Base-by-base conservation (phyloP, 2,329 filamentous ascomycete species). In the Aspergillus persii region DNA sequence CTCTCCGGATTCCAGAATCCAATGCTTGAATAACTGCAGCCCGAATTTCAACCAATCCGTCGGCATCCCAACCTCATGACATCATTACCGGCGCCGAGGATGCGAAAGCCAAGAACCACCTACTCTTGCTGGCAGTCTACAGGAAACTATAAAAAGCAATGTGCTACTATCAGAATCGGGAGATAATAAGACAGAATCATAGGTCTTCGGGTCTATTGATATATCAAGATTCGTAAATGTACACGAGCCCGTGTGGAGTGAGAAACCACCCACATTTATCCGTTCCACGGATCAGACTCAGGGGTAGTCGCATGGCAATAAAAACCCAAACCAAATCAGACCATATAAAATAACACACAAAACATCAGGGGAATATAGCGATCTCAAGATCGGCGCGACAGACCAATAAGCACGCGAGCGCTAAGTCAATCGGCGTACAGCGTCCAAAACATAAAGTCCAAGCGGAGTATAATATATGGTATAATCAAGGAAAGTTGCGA, bases 211-310 rank as follows among this genome's bases (percentile, higher is more conserved):
- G 56, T 39, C 41, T 31, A 41, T 30, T 53, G 50, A 18, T 33
- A 50, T 53, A 26, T 41, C 46, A 41, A 46, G 36, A 41, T 36
- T 61, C 30, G 31, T 50, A 56, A 61, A 56, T 59, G 53, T 61
- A 59, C 59, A 61, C 23, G 46, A 50, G 53, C 23, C 46, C 30
- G 18, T 36, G 50, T 44, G n/a, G 27, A 41, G 33, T 23, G 41
- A 23, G 9, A 4, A 47, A 47, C 26, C 23, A 47, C 8, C 18
- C 44, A 15, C 52, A 46, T 6, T 18, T 27, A 60, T 57, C 49
- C 49, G 60, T 57, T 51, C 41, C 54, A 53, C 48, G 54, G 50
- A 54, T 46, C 39, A 48, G 52, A 58, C 47, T 54, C 56, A 50
- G 9, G 59, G 59, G 56, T 58, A 61, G 50, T 57, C 57, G 31